These are phyloP conservation scores for Chionographis japonica DNA, from an alignment of 106 monocot genomes.

Conservation along the genomic window DNA sequence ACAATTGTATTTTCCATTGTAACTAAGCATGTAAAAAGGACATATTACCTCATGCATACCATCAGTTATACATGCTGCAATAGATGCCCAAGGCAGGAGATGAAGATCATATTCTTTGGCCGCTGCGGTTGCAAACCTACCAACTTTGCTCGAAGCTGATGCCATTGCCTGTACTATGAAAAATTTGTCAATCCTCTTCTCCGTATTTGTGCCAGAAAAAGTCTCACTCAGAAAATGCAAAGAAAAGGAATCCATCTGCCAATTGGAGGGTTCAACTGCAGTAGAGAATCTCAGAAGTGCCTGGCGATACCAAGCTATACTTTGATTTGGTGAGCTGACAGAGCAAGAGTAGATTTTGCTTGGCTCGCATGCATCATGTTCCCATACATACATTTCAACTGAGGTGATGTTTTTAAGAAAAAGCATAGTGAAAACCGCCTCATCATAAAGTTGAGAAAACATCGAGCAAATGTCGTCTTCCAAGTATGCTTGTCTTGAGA, in stretches of 20 bases:
- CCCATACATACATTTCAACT: slow-evolving; percentile 90
- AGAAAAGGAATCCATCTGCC: slow-evolving; percentile 55
- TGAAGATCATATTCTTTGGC: slow-evolving; percentile 83
- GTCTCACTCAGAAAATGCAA: slow-evolving; percentile 68
- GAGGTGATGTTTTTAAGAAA: slow-evolving; percentile 80
- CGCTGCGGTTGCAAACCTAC: slow-evolving; percentile 64
- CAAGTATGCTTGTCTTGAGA: slow-evolving; percentile 76
- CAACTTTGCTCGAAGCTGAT: slow-evolving; percentile 61
- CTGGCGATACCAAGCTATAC: slow-evolving; percentile 58
- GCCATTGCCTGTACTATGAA: slow-evolving; percentile 85
- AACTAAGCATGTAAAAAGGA: neutral
- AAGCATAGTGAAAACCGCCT: slow-evolving; percentile 71
- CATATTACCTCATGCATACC: slow-evolving; percentile 48
- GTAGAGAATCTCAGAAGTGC: slow-evolving; percentile 53
- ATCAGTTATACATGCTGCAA: slow-evolving; percentile 82
- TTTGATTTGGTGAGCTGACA: slow-evolving; percentile 51
- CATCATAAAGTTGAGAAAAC: slow-evolving; percentile 76
- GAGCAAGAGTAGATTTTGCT: slow-evolving; percentile 73
- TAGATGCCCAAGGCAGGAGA: slow-evolving; percentile 88
- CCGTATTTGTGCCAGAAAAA: slow-evolving; percentile 26
- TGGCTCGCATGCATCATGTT: slow-evolving; percentile 43
- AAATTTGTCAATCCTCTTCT: slow-evolving; percentile 54
- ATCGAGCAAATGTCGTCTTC: slow-evolving; percentile 76
- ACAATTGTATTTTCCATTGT: too few species aligned
- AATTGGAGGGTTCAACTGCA: slow-evolving; percentile 22